These are phyloP conservation scores for Magnaporthiopsis poae DNA, from an alignment of 2,329 filamentous ascomycete genomes.

Conservation along the genomic window DNA sequence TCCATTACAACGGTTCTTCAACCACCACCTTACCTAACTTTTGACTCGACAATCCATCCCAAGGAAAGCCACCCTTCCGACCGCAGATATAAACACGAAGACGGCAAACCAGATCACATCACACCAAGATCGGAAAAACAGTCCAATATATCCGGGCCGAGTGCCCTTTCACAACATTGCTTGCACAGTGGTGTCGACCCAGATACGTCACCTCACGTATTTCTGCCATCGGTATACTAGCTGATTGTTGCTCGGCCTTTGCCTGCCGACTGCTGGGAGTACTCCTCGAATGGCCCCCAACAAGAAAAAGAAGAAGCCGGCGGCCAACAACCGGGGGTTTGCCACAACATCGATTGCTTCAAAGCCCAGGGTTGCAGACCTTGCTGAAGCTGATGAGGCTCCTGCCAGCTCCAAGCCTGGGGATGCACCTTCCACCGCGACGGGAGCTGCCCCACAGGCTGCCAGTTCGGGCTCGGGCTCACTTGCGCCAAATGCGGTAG, in stretches of 20 bases:
- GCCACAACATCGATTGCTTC: constrained; percentile 87
- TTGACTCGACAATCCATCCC: not conserved
- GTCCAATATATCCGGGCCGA: not conserved
- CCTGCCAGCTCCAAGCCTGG: constrained; percentile 14
- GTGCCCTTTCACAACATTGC: not conserved
- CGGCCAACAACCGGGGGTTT: constrained; percentile 80
- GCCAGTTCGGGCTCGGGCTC: not conserved
- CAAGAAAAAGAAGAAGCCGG: constrained; percentile 88
- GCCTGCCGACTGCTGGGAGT: not conserved
- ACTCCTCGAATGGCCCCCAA: constrained; percentile 51
- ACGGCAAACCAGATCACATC: not conserved
- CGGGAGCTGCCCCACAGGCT: constrained; percentile 15
- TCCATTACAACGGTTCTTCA: not conserved
- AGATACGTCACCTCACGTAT: not conserved
- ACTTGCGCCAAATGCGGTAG: not conserved
- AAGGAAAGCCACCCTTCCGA: not conserved
- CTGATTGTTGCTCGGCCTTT: not conserved
- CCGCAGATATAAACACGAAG: not conserved
- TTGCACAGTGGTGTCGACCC: not conserved
- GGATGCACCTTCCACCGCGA: constrained; percentile 14
- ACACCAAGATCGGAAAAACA: not conserved
- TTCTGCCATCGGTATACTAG: not conserved
- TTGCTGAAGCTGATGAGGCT: constrained; percentile 26
- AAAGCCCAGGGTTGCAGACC: constrained; percentile 57
- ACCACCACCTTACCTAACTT: not conserved